phyloP scores from a whole-genome alignment of 2,329 filamentous ascomycete species.

The Nemania serpens region DNA sequence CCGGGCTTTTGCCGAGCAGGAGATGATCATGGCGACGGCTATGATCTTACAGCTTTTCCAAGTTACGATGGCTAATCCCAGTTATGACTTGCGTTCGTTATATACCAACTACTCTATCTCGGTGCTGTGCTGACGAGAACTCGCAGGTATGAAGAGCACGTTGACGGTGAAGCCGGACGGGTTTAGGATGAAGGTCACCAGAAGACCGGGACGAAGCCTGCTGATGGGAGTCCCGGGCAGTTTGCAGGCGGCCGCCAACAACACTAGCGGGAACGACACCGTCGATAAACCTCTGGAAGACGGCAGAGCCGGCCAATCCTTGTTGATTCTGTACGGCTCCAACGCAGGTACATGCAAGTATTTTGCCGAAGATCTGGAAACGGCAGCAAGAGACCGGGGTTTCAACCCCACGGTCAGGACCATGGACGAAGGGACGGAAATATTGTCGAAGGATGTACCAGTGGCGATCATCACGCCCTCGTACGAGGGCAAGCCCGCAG shows the following conservation, averaged over 20 bases:
- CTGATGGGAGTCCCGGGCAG: constrained; percentile 12
- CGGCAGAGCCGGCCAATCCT: constrained; percentile 46
- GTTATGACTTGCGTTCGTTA: constrained; percentile 53
- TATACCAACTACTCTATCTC: background rate
- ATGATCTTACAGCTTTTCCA: constrained; percentile 74
- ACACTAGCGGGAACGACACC: constrained; percentile 8
- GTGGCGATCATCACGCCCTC: constrained; percentile 59
- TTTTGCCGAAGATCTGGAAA: constrained; percentile 54
- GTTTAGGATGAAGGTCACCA: constrained; percentile 62
- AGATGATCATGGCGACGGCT: constrained; percentile 52
- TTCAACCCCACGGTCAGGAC: constrained; percentile 46
- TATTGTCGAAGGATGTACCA: constrained; percentile 53
- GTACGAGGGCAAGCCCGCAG: constrained; percentile 62
- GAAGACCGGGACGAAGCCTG: constrained; percentile 23
- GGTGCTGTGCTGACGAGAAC: background rate
- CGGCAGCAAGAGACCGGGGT: constrained; percentile 54
- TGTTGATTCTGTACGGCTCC: constrained; percentile 60
- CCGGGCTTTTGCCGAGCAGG: constrained; percentile 58
- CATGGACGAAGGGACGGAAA: constrained; percentile 56
- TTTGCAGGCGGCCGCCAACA: background rate
- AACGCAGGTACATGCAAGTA: constrained; percentile 63
- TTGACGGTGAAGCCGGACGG: constrained; percentile 67
- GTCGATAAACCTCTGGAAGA: constrained; percentile 1
- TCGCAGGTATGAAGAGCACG: constrained; percentile 51
- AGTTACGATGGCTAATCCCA: constrained; percentile 64